These are phyloP conservation scores for Meira nashicola DNA, from an alignment of 1,284 basidiomycete genomes.

Conservation along the genomic window DNA sequence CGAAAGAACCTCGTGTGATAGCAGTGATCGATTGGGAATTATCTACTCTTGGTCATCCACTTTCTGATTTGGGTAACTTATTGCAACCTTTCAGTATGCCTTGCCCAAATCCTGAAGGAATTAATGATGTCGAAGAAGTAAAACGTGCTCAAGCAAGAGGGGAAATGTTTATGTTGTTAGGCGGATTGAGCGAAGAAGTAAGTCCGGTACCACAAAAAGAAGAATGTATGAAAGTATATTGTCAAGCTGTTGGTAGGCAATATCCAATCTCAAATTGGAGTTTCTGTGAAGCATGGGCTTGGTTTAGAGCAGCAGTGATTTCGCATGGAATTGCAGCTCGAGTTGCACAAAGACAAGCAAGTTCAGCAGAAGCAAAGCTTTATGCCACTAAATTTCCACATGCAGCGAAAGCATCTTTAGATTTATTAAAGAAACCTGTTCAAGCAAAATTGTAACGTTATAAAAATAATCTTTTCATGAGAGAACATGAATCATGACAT, in stretches of 20 bases:
- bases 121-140: conserved; percentile 21
- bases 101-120: conserved; percentile 13
- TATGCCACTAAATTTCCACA: conserved; percentile 37
- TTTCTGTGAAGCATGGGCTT: conserved; percentile 78
- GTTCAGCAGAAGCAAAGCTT: conserved; percentile 61
- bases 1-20: conserved; percentile 82
- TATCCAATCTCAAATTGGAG: conserved; percentile 72
- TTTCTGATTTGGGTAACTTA: conserved; percentile 87
- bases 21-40: conserved; percentile 96
- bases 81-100: conserved; percentile 61
- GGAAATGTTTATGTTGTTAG: conserved; percentile 29
- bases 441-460: no score
- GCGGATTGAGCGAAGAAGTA: conserved; percentile 56
- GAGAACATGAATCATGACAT: no score
- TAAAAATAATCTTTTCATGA: no score
- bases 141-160: conserved; percentile 13
- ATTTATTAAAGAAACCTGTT: no score
- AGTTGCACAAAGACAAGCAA: conserved; percentile 68
- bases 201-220: conserved; percentile 63
- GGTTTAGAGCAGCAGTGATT: conserved; percentile 80
- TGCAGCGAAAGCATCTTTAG: conserved; percentile 3
- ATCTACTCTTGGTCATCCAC: conserved; percentile 63
- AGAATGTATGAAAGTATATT: conserved; percentile 72
- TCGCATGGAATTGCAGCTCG: conserved; percentile 89
- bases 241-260: conserved; percentile 60